Evolutionary conservation across 1,284 basidiomycete species (phyloP).

Genomic region (Lentinula novae-zelandiae): DNA sequence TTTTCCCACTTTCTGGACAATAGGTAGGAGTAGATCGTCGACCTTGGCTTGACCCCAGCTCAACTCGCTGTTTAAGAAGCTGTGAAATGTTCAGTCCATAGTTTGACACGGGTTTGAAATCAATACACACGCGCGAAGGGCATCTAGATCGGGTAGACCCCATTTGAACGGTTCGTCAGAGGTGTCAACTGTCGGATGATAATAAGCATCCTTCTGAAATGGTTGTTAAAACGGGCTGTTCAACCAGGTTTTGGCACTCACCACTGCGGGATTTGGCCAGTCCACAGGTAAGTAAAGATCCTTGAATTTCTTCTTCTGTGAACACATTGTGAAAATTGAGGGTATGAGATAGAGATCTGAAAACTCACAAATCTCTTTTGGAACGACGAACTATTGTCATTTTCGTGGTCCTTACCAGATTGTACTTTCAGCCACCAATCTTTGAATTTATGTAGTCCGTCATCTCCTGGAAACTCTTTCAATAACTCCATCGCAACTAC

Average conservation of each 20-base stretch:
- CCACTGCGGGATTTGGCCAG: conserved; percentile 92
- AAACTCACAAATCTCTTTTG: conserved; percentile 78
- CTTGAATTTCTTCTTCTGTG: conserved; percentile 87
- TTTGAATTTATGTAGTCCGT: conserved; percentile 83
- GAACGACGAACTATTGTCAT: conserved; percentile 74
- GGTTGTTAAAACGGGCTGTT: not conserved
- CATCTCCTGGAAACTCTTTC: conserved; percentile 84
- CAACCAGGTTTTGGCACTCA: conserved; percentile 32
- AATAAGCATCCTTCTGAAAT: conserved; percentile 84
- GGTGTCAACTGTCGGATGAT: conserved; percentile 84
- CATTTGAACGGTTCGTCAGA: conserved; percentile 96
- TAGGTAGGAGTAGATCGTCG: conserved; percentile 89
- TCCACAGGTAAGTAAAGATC: conserved; percentile 74
- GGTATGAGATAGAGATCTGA: not conserved
- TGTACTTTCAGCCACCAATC: conserved; percentile 98
- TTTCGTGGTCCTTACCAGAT: conserved; percentile 74
- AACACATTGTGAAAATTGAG: conserved; percentile 1
- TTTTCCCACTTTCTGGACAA: conserved; percentile 87
- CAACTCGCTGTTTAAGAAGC: conserved; percentile 83
- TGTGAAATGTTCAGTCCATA: conserved; percentile 27
- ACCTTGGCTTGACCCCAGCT: conserved; percentile 87
- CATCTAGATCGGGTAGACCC: conserved; percentile 95
- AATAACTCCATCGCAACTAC: conserved; percentile 96
- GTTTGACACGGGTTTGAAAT: conserved; percentile 2
- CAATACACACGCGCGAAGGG: conserved; percentile 69